Evolutionary conservation across 2,329 filamentous ascomycete species (phyloP), one percentile per base, ranked within the genome.

Genomic region (Ophiosphaerella herpotricha): DNA sequence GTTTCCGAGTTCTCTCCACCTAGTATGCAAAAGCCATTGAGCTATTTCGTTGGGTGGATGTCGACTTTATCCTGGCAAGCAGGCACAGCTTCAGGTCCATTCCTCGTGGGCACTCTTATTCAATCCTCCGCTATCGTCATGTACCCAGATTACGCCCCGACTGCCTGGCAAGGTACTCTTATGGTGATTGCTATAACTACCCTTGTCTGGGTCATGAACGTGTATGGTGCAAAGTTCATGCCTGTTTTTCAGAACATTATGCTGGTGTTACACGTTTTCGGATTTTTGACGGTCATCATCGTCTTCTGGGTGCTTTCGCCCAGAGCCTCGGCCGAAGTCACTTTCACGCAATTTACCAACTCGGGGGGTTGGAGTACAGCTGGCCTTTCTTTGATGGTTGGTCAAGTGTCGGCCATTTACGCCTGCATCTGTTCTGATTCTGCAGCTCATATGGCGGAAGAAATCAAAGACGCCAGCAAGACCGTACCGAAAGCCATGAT

Each of bases 31-130:
- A 67, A 64, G 45, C 60, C 59, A 7, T 41, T 68, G 38, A 69
- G 66, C 45, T 61, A 58, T 50, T 60, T 59, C 46, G 57, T 60
- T 58, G 75, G 79, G 4, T 82, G 80, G 79, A 77, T 80, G 67
- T 75, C 74, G 1, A 76, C 77, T 1, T 58, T 82, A 4, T 75
- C 74, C 8, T 82, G 78, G 78, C 79, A 81, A 57, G 76, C 78
- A 8, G 78, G 77, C 12, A 75, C 74, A 23, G 78, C 79, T 9
- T 76, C 74, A 4, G 78, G 77, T 2, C 74, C 75, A 0, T 80
- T 78, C 55, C 69, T 80, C 7, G 75, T 76, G 0, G 78, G 77
- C 5, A 79, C 75, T 0, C 60, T 80, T 36, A 78, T 81, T 33
- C 77, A 80, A 48, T 70, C 74, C 2, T 67, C 60, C 4, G 65